Evolutionary conservation across 2,329 filamentous ascomycete genomes (phyloP).

Genomic region (Ophiostoma australiae): DNA sequence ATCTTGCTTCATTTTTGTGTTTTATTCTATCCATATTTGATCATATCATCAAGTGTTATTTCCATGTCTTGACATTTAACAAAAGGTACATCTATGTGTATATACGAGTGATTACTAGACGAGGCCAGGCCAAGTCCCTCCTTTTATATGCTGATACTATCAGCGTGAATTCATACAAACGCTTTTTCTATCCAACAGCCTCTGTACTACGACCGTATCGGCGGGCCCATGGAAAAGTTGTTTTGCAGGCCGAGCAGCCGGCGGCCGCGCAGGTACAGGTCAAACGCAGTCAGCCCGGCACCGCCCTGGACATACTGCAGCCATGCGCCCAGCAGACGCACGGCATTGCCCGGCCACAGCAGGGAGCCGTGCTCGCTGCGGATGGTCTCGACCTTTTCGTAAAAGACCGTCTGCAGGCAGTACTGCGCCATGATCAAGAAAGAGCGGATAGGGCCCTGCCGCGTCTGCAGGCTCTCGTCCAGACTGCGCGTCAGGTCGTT

Average conservation of each 20-base stretch:
- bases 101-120: conserved; percentile 7
- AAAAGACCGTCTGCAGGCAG: conserved; percentile 60
- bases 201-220: neutral
- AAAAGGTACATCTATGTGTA: neutral
- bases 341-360: conserved; percentile 54
- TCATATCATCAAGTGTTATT: neutral
- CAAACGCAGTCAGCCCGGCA: conserved; percentile 59
- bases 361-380: conserved; percentile 47
- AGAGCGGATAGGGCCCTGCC: conserved; percentile 58
- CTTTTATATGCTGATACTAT: neutral
- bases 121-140: neutral
- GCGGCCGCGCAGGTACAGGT: conserved; percentile 56
- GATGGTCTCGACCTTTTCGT: conserved; percentile 59
- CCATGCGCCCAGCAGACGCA: conserved; percentile 53
- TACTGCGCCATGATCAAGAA: conserved; percentile 67
- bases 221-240: conserved; percentile 15
- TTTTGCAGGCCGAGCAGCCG: conserved; percentile 38
- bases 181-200: neutral
- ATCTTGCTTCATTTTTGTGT: neutral
- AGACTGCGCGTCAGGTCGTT: conserved; percentile 93
- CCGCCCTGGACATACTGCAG: conserved; percentile 55
- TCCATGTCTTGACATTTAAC: neutral
- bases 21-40: neutral
- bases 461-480: conserved; percentile 82
- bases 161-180: neutral